Percentiles rank a stretch among this genome's conserved stretches.
phyloP scores from a whole-genome alignment of 2,329 filamentous ascomycete genomes.

The Colletotrichum brevisporum region DNA sequence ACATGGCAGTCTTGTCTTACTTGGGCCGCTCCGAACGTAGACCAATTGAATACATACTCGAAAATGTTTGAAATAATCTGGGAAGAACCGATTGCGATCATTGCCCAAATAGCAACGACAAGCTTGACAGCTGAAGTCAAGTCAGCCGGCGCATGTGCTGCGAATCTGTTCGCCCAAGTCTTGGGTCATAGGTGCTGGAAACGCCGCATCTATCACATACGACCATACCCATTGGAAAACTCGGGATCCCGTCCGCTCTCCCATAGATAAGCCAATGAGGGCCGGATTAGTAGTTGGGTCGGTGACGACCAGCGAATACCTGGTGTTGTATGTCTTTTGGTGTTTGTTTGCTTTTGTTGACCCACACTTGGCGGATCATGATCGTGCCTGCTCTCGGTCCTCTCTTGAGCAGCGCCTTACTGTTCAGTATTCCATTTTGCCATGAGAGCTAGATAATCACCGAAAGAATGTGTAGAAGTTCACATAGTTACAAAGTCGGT shows the following conservation, averaged over 20 bases:
- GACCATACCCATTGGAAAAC: conserved; percentile 4
- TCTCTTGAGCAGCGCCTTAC: too few species aligned
- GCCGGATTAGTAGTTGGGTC: not conserved
- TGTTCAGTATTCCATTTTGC: not conserved
- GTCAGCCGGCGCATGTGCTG: too few species aligned
- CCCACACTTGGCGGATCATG: not conserved
- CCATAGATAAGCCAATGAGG: not conserved
- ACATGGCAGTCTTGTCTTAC: too few species aligned
- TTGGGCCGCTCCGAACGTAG: too few species aligned
- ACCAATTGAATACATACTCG: too few species aligned
- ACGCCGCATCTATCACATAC: not conserved
- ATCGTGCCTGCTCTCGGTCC: not conserved
- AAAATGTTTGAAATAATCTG: too few species aligned
- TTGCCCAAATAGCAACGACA: fast-evolving
- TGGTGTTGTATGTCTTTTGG: not conserved
- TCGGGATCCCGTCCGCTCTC: not conserved
- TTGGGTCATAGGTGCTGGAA: not conserved
- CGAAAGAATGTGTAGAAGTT: too few species aligned
- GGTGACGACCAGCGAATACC: conserved; percentile 1
- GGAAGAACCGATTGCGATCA: too few species aligned
- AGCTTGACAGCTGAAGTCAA: too few species aligned
- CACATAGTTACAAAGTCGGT: too few species aligned
- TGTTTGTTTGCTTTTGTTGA: not conserved
- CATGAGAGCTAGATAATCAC: not conserved
- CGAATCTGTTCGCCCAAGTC: not conserved